Conservation (phyloP, 257 asterid species). For the Solanum chiquidenum region DNA sequence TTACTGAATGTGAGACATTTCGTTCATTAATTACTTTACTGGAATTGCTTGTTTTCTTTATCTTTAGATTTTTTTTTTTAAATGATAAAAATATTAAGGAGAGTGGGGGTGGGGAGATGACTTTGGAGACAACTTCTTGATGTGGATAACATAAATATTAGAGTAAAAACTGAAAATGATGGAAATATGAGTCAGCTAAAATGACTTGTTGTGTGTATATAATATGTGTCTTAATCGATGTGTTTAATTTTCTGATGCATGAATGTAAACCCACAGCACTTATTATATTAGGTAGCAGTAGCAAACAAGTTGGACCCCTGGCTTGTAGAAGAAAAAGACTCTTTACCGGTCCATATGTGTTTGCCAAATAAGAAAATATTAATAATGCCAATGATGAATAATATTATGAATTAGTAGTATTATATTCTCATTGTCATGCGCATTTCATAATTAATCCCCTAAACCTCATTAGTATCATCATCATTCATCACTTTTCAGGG, state of each 20-base stretch:
- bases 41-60: not conserved
- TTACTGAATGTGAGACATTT: not conserved
- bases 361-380: not conserved
- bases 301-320: not conserved
- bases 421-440: not conserved
- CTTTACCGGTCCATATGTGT: not conserved
- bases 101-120: not conserved
- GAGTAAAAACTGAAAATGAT: not conserved
- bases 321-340: not conserved
- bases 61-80: not conserved
- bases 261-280: not conserved
- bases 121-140: not conserved
- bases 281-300: not conserved
- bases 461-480: not conserved
- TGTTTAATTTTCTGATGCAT: not conserved
- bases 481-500: not conserved
- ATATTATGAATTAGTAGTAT: not conserved
- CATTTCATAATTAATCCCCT: not conserved
- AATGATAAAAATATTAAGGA: not conserved
- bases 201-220: not conserved
- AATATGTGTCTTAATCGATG: not conserved
- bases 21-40: not conserved
- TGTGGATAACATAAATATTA: not conserved
- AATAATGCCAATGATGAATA: not conserved
- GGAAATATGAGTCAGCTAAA: not conserved